These are phyloP conservation scores for Syzygium aromaticum DNA, from an alignment of 345 rosid genomes.

Conservation along the genomic window DNA sequence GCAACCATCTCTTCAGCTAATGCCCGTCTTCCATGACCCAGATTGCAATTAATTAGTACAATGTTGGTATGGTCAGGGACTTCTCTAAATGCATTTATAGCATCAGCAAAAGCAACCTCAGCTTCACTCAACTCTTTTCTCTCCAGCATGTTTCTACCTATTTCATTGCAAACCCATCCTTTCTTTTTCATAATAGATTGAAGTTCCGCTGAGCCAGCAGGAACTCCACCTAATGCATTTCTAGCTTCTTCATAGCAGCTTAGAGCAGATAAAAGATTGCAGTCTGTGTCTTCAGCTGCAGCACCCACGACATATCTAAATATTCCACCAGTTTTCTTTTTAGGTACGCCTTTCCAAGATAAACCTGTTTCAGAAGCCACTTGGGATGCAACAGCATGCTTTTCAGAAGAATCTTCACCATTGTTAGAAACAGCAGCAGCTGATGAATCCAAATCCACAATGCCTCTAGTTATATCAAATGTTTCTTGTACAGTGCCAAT, in stretches of 20 bases:
- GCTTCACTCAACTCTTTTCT: conserved; percentile 62
- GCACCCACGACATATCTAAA: conserved; percentile 52
- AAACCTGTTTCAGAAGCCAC: conserved; percentile 11
- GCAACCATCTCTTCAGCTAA: conserved; percentile 85
- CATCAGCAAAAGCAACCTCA: conserved; percentile 75
- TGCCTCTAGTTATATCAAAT: conserved; percentile 1
- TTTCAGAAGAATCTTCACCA: conserved; percentile 1
- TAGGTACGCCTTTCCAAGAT: conserved; percentile 17
- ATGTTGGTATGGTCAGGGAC: conserved; percentile 71
- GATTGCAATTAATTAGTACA: conserved; percentile 65
- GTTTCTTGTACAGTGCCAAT: conserved; percentile 8
- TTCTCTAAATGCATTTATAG: conserved; percentile 67
- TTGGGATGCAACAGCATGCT: conserved; percentile 9
- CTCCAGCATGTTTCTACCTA: conserved; percentile 72
- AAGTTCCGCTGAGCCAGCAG: conserved; percentile 40
- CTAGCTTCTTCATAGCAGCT: conserved; percentile 71
- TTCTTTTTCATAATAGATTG: conserved; percentile 60
- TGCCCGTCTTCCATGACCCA: conserved; percentile 93
- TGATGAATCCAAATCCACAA: conserved; percentile 3
- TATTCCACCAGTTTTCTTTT: conserved; percentile 62
- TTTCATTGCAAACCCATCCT: conserved; percentile 92
- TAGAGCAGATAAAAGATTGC: conserved; percentile 51
- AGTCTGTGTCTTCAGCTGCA: conserved; percentile 48
- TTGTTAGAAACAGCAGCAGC: conserved; percentile 5
- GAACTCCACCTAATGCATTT: conserved; percentile 55